Conservation (phyloP, 192 early-diverging fungal species). For the Paraglomus brasilianum region DNA sequence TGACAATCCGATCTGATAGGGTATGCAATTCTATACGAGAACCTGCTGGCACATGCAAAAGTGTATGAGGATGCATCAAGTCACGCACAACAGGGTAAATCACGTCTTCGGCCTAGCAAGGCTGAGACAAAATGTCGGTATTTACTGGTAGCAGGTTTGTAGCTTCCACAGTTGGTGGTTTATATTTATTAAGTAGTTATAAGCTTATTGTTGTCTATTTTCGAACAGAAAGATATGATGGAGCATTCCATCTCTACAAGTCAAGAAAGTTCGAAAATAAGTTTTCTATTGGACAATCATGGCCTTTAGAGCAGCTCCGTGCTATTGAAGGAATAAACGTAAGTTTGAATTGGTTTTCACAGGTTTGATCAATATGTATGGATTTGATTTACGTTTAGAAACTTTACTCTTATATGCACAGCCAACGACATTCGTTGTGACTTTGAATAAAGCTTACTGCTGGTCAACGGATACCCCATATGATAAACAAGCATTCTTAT, state of each 20-base stretch:
- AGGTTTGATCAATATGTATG: neutral
- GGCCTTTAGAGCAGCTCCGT: conserved; percentile 55
- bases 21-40: conserved; percentile 20
- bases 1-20: neutral
- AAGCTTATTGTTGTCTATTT: neutral
- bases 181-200: neutral
- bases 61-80: conserved; percentile 49
- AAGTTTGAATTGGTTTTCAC: conserved; percentile 19
- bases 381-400: neutral
- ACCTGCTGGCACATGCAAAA: conserved; percentile 48
- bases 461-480: conserved; percentile 50
- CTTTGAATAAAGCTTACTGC: conserved; percentile 50
- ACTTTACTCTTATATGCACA: conserved; percentile 14
- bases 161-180: neutral
- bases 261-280: conserved; percentile 43
- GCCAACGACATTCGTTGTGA: conserved; percentile 48
- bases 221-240: too few species aligned
- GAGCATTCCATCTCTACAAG: neutral
- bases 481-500: conserved; percentile 52
- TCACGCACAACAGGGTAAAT: conserved; percentile 34
- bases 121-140: conserved; percentile 52
- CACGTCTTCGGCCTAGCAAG: conserved; percentile 37
- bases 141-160: conserved; percentile 52
- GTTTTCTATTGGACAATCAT: conserved; percentile 55
- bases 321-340: conserved; percentile 53